Conservation (phyloP, 2,329 filamentous ascomycete genomes). For the Phaeosphaeria sp. region DNA sequence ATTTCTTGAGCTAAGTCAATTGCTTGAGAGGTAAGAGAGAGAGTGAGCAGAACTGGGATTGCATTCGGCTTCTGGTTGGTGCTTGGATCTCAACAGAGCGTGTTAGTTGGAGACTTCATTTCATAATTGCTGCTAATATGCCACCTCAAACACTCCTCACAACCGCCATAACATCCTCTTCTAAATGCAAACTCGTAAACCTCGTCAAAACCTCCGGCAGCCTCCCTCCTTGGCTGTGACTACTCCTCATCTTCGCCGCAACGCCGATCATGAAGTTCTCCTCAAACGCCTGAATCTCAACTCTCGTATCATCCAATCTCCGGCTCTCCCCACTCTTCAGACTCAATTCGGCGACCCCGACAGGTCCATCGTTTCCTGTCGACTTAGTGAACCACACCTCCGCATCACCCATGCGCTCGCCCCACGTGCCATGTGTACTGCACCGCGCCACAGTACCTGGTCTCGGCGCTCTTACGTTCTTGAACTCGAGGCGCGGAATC, state of each 20-base stretch:
- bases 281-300: conserved; percentile 66
- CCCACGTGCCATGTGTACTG: conserved; percentile 54
- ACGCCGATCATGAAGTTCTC: conserved; percentile 66
- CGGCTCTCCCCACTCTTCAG: conserved; percentile 11
- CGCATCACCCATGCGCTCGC: conserved; percentile 55
- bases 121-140: neutral
- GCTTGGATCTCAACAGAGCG: no score
- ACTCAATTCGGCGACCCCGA: neutral
- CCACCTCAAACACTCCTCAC: conserved; percentile 18
- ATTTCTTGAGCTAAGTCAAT: no score
- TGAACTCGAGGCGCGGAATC: conserved; percentile 74
- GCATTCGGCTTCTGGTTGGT: no score
- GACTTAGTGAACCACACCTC: conserved; percentile 56
- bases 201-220: conserved; percentile 49
- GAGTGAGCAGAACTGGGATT: no score
- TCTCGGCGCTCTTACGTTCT: conserved; percentile 61
- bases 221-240: conserved; percentile 54
- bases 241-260: conserved; percentile 49
- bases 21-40: no score
- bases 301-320: conserved; percentile 58
- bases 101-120: no score
- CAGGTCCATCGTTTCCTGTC: conserved; percentile 6
- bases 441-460: conserved; percentile 52
- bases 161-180: conserved; percentile 49
- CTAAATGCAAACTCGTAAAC: conserved; percentile 55